Evolutionary conservation across 2,329 filamentous ascomycete genomes (phyloP), one percentile per base, ranked within the genome.

Genomic region (Penicillium brevicompactum): DNA sequence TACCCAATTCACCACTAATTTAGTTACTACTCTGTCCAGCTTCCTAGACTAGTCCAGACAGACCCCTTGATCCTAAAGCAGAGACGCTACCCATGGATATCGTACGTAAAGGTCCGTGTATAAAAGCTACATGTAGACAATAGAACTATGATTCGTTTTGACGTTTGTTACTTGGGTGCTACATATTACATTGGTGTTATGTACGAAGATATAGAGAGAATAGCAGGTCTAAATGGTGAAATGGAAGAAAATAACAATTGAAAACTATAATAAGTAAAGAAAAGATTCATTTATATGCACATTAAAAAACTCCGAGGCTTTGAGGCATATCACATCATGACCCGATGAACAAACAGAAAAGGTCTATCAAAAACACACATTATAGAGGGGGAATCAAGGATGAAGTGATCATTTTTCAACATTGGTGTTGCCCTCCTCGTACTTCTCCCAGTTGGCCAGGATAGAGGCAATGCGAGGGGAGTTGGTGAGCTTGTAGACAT

Each of bases 401-500:
- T 61, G 58, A 9, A 47, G 53, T 37, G 55, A 49, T 53, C 11
- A 53, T 49, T 53, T 53, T 9, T 67, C 46, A 42, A 51, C 47
- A 34, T 49, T 54, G 52, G 69, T 69, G 51, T 56, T 67, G 30
- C 62, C 73, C 55, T 78, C 76, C 61, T 81, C 78, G 71, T 89
- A 91, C 75, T 86, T 87, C 47, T 91, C 88, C 88, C 88, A 91
- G 80, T 97, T 96, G 64, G 91, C 90, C 73, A 97, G 75, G 56
- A 81, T 76, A 57, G 78, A 73, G 31, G 77, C 78, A 60, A 81
- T 78, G 40, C 77, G 80, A 43, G 85, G 85, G 18, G 81, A 84
- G 79, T 95, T 97, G 51, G 94, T 99, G 73, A 99, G 79, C 68
- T 87, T 86, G 80, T 97, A 97, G 48, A 99, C 95, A 71, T 97